Conservation (phyloP, 148 eudicot genomes). For the Rhododendron ferrugineum region DNA sequence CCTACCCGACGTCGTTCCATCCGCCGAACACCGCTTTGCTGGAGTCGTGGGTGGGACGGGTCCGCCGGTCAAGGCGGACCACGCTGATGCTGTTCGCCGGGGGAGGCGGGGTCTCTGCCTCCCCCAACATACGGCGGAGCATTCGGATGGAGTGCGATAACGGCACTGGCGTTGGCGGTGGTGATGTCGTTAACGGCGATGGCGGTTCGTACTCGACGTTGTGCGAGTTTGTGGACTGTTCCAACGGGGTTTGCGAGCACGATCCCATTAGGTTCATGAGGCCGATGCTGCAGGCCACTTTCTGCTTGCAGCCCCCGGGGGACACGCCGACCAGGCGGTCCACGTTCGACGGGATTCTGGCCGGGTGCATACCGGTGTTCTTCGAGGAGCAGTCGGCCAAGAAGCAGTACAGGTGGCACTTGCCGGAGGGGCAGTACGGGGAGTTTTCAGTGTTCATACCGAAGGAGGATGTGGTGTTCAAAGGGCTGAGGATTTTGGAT, state of each 20-base stretch:
- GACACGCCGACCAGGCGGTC: conserved; percentile 82
- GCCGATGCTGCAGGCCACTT: conserved; percentile 77
- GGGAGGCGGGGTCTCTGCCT: conserved; percentile 64
- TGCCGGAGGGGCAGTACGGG: conserved; percentile 44
- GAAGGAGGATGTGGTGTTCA: conserved; percentile 84
- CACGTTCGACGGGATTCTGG: conserved; percentile 68
- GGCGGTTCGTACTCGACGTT: conserved; percentile 31
- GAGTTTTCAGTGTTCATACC: conserved; percentile 71
- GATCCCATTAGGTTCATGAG: conserved; percentile 77
- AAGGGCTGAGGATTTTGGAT: conserved; percentile 68
- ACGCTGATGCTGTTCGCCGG: conserved; percentile 62
- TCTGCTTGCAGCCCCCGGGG: conserved; percentile 92
- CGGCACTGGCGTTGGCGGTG: not conserved
- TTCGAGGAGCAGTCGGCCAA: conserved; percentile 79
- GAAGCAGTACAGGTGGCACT: conserved; percentile 71
- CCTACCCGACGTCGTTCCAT: conserved; percentile 89
- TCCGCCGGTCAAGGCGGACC: conserved; percentile 25
- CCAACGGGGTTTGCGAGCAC: conserved; percentile 75
- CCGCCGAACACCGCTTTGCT: conserved; percentile 55
- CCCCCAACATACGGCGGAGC: conserved; percentile 67
- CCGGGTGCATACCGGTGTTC: conserved; percentile 93
- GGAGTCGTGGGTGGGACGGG: conserved; percentile 55
- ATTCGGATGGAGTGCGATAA: conserved; percentile 63
- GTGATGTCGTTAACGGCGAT: not conserved
- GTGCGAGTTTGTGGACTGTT: conserved; percentile 87